Percentiles rank a stretch among this genome's conserved stretches.
These are phyloP conservation scores for Ceratocystis smalleyi DNA, from an alignment of 2,329 filamentous ascomycete genomes.

Conservation along the genomic window DNA sequence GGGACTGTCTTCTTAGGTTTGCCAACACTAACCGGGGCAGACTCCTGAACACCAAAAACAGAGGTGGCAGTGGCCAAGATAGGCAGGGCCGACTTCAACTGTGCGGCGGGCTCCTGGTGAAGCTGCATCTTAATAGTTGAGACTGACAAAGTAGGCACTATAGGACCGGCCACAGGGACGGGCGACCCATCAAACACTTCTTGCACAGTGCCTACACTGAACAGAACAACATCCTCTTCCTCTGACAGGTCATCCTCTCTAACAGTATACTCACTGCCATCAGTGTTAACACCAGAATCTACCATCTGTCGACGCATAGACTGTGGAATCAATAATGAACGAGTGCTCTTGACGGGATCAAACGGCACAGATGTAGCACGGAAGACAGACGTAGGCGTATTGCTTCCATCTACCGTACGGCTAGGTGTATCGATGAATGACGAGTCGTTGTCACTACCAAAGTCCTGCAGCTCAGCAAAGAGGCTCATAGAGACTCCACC, in stretches of 20 bases:
- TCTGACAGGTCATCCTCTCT: slow-evolving; percentile 21
- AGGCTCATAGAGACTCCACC: slow-evolving; percentile 54
- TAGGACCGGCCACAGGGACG: not conserved
- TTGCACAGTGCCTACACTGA: slow-evolving; percentile 4
- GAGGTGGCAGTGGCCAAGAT: slow-evolving; percentile 21
- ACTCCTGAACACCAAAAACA: slow-evolving; percentile 23
- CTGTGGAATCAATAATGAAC: slow-evolving; percentile 10
- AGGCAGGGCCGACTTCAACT: slow-evolving; percentile 21
- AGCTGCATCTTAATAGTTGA: not conserved
- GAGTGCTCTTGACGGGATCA: slow-evolving; percentile 9
- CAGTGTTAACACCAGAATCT: slow-evolving; percentile 46
- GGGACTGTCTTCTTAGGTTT: slow-evolving; percentile 18
- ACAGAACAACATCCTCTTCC: slow-evolving; percentile 20
- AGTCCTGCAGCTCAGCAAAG: slow-evolving; percentile 75
- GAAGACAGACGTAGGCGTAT: slow-evolving; percentile 34
- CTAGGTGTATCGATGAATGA: slow-evolving; percentile 44
- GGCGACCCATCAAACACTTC: slow-evolving; percentile 12
- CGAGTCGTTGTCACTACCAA: slow-evolving; percentile 61
- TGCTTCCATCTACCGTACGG: slow-evolving; percentile 30
- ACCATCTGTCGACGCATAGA: slow-evolving; percentile 33
- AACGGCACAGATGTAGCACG: slow-evolving; percentile 29
- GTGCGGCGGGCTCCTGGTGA: slow-evolving; percentile 17
- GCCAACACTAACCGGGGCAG: slow-evolving; percentile 23
- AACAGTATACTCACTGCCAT: slow-evolving; percentile 28
- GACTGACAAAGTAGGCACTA: slow-evolving; percentile 4